These are phyloP conservation scores for Macaranga tanarius DNA, from an alignment of 441 rosid genomes.

Conservation along the genomic window DNA sequence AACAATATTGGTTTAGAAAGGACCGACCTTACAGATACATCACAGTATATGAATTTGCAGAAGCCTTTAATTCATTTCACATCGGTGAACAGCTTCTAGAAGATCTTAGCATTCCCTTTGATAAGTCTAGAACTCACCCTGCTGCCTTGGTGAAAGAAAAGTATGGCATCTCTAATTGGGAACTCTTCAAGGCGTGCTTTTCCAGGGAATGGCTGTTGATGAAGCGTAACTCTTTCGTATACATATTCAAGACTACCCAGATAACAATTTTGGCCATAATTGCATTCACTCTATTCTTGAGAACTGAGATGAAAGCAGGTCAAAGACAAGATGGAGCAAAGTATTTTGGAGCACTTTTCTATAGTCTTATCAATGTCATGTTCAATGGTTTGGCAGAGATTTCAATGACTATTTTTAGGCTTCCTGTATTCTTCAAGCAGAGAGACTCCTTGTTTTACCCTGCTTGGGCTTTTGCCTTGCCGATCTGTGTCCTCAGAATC, in stretches of 20 bases:
- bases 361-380: slow-evolving; percentile 60
- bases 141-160: slow-evolving; percentile 54
- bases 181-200: slow-evolving; percentile 66
- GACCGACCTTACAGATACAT: slow-evolving; percentile 44
- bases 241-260: slow-evolving; percentile 58
- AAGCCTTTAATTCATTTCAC: slow-evolving; percentile 43
- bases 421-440: slow-evolving; percentile 67
- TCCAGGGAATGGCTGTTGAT: slow-evolving; percentile 62
- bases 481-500: slow-evolving; percentile 56
- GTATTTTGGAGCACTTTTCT: slow-evolving; percentile 61
- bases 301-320: slow-evolving; percentile 49
- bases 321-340: slow-evolving; percentile 34
- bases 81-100: slow-evolving; percentile 40
- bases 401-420: slow-evolving; percentile 54
- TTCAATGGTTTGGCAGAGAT: slow-evolving; percentile 68
- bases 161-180: slow-evolving; percentile 63
- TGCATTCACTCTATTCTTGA: slow-evolving; percentile 52
- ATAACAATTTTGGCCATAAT: slow-evolving; percentile 50
- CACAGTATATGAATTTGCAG: slow-evolving; percentile 43
- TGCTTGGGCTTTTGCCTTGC: slow-evolving; percentile 67
- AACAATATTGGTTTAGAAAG: slow-evolving; percentile 54
- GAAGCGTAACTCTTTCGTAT: slow-evolving; percentile 59
- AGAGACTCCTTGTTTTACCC: slow-evolving; percentile 63
- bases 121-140: slow-evolving; percentile 47
- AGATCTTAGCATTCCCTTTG: slow-evolving; percentile 48